Conservation (phyloP, 2,329 filamentous ascomycete genomes). For the Diaporthe citri region DNA sequence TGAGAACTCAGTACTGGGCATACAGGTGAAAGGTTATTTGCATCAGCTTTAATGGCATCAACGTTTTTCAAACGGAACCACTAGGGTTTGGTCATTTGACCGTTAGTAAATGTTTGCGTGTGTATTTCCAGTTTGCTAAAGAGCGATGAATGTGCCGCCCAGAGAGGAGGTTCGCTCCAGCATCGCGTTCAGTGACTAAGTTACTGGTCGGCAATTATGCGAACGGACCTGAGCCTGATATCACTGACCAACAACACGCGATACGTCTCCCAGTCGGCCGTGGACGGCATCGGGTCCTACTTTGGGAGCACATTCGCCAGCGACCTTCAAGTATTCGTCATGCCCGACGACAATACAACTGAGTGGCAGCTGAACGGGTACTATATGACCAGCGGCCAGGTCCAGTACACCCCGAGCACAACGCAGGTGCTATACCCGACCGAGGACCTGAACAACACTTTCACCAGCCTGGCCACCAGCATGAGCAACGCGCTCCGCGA, state of each 20-base stretch:
- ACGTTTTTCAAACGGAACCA: no score
- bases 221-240: slow-evolving; percentile 6
- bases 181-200: slow-evolving; percentile 11
- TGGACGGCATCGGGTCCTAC: slow-evolving; percentile 17
- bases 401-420: slow-evolving; percentile 15
- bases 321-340: neutral
- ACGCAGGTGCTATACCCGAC: slow-evolving; percentile 24
- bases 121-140: no score
- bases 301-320: neutral
- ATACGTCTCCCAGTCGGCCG: slow-evolving; percentile 10
- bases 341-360: neutral
- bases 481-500: slow-evolving; percentile 31
- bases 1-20: no score
- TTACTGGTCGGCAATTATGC: neutral
- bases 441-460: slow-evolving; percentile 26
- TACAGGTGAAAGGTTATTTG: no score
- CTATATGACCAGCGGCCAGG: neutral
- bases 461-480: slow-evolving; percentile 28
- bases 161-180: neutral
- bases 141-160: no score
- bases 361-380: slow-evolving; percentile 2
- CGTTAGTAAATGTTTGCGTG: no score
- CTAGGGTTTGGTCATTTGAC: no score
- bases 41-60: no score
- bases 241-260: neutral